Percentiles rank a stretch among this genome's conserved stretches.
Evolutionary conservation across 345 rosid species (phyloP).

Genomic region (Lepidium sativum): DNA sequence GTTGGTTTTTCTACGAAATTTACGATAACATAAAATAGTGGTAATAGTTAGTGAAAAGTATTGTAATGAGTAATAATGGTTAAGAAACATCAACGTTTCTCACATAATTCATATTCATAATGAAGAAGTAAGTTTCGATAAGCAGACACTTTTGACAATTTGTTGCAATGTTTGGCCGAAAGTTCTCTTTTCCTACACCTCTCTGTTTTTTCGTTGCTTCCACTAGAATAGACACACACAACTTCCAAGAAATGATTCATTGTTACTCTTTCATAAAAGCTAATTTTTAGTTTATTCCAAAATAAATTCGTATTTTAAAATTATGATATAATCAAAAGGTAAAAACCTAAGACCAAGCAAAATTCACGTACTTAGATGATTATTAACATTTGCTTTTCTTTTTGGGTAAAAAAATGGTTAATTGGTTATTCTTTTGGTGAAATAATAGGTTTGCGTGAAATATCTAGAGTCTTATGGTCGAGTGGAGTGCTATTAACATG

Average conservation of each 20-base stretch:
- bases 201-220: background rate
- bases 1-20: background rate
- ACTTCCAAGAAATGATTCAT: background rate
- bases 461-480: too few species aligned
- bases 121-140: background rate
- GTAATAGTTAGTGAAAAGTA: background rate
- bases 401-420: too few species aligned
- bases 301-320: too few species aligned
- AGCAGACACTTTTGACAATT: constrained; percentile 14
- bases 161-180: background rate
- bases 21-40: background rate
- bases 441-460: too few species aligned
- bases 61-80: background rate
- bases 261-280: background rate
- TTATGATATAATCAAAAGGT: too few species aligned
- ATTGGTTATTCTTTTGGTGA: too few species aligned
- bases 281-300: background rate
- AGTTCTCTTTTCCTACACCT: background rate
- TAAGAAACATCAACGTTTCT: background rate
- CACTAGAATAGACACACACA: too few species aligned
- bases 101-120: background rate
- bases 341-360: too few species aligned
- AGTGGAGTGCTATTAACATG: too few species aligned
- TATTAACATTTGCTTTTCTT: too few species aligned
- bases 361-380: too few species aligned